Conservation (phyloP, 2,329 filamentous ascomycete genomes). For the Aspergillus ruber region DNA sequence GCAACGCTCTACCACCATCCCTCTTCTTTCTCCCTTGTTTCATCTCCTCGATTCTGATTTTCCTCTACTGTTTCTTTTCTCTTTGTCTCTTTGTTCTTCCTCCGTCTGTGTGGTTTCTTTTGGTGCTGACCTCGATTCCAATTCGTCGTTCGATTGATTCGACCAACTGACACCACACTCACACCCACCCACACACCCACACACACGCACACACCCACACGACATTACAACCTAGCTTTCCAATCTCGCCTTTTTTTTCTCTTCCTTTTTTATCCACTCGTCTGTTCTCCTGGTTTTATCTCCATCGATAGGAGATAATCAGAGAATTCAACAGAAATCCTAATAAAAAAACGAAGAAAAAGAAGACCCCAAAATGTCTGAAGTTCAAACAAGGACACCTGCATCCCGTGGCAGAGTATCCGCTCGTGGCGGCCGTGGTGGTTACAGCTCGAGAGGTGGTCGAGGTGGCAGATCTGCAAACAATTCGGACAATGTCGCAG, state of each 20-base stretch:
- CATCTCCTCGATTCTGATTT: constrained; percentile 11
- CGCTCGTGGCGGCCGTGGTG: constrained; percentile 75
- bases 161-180: neutral
- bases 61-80: constrained; percentile 6
- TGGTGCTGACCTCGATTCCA: constrained; percentile 30
- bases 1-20: constrained; percentile 7
- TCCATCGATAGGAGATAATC: constrained; percentile 18
- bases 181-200: no score
- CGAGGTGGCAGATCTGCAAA: constrained; percentile 66
- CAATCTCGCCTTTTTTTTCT: constrained; percentile 24
- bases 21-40: constrained; percentile 5
- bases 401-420: constrained; percentile 84
- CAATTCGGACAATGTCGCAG: constrained; percentile 56
- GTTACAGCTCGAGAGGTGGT: constrained; percentile 62
- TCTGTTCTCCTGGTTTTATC: constrained; percentile 6
- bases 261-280: constrained; percentile 11
- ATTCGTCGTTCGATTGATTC: neutral
- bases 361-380: constrained; percentile 65
- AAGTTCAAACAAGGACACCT: constrained; percentile 78
- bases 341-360: neutral
- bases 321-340: constrained; percentile 36
- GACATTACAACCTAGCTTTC: constrained; percentile 8
- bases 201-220: neutral
- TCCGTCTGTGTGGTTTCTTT: constrained; percentile 17
- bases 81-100: constrained; percentile 22